A percentile compares a stretch with the other conserved stretches of the same genome.
These are phyloP conservation scores for Fomitopsis betulina DNA, from an alignment of 1,284 basidiomycete species.

Conservation along the genomic window DNA sequence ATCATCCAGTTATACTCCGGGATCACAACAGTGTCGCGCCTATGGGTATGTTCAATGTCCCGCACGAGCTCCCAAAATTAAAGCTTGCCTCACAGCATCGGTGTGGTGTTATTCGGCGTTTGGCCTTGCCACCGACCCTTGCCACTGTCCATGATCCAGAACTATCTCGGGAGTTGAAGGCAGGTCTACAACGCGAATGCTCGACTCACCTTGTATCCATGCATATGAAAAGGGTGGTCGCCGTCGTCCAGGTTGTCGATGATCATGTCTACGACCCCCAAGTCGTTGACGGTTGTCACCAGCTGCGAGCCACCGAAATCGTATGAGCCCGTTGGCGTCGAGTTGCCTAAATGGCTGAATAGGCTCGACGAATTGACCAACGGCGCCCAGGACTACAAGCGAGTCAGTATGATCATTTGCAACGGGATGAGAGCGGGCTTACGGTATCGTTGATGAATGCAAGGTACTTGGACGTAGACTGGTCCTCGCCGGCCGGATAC, in stretches of 20 bases:
- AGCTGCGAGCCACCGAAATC: constrained; percentile 23
- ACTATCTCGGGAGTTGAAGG: not conserved
- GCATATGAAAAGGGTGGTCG: constrained; percentile 41
- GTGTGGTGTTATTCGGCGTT: constrained; percentile 23
- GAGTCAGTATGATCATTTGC: not conserved
- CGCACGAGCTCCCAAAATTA: not conserved
- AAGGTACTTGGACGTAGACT: constrained; percentile 27
- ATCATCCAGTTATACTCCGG: constrained; percentile 30
- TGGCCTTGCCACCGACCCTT: constrained; percentile 28
- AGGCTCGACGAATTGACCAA: constrained; percentile 25
- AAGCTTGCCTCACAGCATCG: constrained; percentile 20
- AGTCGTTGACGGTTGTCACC: constrained; percentile 26
- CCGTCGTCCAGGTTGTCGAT: constrained; percentile 35
- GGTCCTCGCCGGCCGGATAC: constrained; percentile 23
- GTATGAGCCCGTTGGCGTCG: constrained; percentile 15
- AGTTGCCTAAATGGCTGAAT: constrained; percentile 18
- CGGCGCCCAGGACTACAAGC: constrained; percentile 27
- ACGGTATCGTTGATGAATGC: constrained; percentile 36
- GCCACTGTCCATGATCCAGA: constrained; percentile 24
- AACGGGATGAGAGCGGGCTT: not conserved
- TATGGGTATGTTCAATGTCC: constrained; percentile 1
- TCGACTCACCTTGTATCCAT: constrained; percentile 35
- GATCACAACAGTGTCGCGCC: constrained; percentile 31
- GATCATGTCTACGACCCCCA: constrained; percentile 27
- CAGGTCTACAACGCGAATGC: no score